Evolutionary conservation across 2,329 filamentous ascomycete species (phyloP).

Genomic region (Ophiostoma himal-ulmi): DNA sequence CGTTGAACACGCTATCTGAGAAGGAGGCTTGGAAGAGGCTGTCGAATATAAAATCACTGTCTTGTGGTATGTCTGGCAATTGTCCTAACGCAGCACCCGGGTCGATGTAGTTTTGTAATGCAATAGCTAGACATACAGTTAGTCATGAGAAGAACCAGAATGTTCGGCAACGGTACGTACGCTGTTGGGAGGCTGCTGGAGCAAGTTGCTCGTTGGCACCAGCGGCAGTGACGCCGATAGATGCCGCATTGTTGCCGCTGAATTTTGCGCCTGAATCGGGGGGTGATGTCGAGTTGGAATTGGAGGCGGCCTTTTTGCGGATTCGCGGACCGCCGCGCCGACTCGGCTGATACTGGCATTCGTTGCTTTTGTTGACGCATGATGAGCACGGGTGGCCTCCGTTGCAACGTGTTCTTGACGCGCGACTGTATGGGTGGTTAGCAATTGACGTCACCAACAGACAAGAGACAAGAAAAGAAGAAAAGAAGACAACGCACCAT

Average conservation of each 20-base stretch:
- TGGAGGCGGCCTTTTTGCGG: constrained; percentile 35
- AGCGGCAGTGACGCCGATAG: background rate
- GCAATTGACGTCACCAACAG: background rate
- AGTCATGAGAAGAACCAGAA: background rate
- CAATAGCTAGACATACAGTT: constrained; percentile 29
- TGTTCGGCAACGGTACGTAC: constrained; percentile 13
- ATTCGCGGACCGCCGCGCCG: constrained; percentile 41
- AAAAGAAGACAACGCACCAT: constrained; percentile 36
- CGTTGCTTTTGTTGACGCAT: constrained; percentile 38
- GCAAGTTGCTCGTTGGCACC: constrained; percentile 30
- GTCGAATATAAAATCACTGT: constrained; percentile 46
- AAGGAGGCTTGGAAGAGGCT: constrained; percentile 35
- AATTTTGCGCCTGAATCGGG: constrained; percentile 22
- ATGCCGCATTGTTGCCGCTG: background rate
- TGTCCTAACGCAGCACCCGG: constrained; percentile 45
- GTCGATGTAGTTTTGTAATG: constrained; percentile 39
- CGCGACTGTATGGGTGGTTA: constrained; percentile 30
- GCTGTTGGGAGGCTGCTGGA: constrained; percentile 8
- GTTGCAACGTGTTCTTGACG: constrained; percentile 28
- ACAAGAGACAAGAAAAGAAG: background rate
- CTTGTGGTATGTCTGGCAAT: constrained; percentile 41
- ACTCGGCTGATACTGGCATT: constrained; percentile 41
- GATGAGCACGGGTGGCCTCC: constrained; percentile 29
- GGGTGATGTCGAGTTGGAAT: background rate
- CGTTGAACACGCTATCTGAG: constrained; percentile 23